These are phyloP conservation scores for Globisporangium okanoganense DNA, from an alignment of 352 stramenopile species.

Conservation along the genomic window DNA sequence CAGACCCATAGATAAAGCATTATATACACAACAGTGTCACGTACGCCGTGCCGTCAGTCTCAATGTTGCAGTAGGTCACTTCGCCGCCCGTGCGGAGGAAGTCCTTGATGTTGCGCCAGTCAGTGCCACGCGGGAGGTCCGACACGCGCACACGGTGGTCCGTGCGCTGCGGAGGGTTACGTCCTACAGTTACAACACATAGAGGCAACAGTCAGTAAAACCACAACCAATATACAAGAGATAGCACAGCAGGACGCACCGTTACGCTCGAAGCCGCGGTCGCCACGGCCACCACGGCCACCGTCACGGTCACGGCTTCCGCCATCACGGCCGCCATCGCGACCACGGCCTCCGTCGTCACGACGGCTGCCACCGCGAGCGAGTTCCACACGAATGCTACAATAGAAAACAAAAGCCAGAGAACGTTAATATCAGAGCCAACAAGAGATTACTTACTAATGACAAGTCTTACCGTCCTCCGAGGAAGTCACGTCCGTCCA, in stretches of 20 bases:
- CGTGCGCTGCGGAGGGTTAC: slow-evolving; percentile 70
- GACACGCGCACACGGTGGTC: slow-evolving; percentile 77
- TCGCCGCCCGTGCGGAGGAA: slow-evolving; percentile 80
- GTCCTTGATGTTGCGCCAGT: slow-evolving; percentile 88
- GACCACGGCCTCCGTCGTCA: slow-evolving; percentile 44
- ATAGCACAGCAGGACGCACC: slow-evolving; percentile 23
- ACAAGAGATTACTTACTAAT: not conserved
- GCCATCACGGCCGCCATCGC: slow-evolving; percentile 30
- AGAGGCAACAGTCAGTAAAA: not conserved
- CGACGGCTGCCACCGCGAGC: slow-evolving; percentile 69
- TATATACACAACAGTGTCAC: slow-evolving; percentile 13
- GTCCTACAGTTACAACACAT: slow-evolving; percentile 22
- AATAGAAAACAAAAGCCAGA: not conserved
- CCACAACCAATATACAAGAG: not conserved
- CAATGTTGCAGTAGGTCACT: slow-evolving; percentile 84
- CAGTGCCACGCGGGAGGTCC: slow-evolving; percentile 67
- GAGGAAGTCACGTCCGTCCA: slow-evolving; percentile 85
- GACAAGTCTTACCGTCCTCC: slow-evolving; percentile 57
- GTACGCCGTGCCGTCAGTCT: slow-evolving; percentile 80
- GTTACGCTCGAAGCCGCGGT: slow-evolving; percentile 55
- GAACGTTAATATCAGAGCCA: not conserved
- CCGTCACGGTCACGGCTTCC: slow-evolving; percentile 25
- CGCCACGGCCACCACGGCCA: slow-evolving; percentile 27
- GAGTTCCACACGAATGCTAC: slow-evolving; percentile 77
- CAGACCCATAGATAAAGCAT: not conserved